Conservation (phyloP, 345 rosid genomes). For the Aquilaria yunnanensis region DNA sequence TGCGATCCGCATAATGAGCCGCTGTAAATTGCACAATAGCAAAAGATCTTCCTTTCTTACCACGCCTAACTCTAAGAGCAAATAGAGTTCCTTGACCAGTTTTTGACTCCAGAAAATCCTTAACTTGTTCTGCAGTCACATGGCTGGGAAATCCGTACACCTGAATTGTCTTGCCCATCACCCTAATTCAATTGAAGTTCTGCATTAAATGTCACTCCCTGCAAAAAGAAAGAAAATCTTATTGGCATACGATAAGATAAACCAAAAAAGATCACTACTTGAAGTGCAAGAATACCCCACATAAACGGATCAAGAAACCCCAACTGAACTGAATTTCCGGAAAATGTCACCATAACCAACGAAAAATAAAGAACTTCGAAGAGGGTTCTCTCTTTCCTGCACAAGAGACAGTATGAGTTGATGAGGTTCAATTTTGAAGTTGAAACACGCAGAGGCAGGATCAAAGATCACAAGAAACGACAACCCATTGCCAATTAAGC, state of each 20-base stretch:
- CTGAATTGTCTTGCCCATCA: slow-evolving; percentile 47
- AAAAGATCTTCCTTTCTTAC: slow-evolving; percentile 27
- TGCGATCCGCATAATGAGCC: slow-evolving; percentile 19
- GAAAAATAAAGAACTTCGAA: too few relatives aligned
- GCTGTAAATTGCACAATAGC: slow-evolving; percentile 63
- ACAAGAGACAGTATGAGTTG: too few relatives aligned
- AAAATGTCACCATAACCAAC: not conserved
- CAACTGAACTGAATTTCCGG: not conserved
- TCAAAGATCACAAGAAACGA: too few relatives aligned
- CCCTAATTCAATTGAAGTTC: not conserved
- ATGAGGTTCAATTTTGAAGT: too few relatives aligned
- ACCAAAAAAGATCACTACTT: not conserved
- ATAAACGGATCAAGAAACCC: not conserved
- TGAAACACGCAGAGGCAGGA: too few relatives aligned
- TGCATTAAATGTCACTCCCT: too few relatives aligned
- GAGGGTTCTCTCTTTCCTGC: too few relatives aligned
- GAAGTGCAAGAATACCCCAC: not conserved
- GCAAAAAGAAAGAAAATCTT: too few relatives aligned
- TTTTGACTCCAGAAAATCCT: slow-evolving; percentile 27
- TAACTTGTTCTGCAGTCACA: slow-evolving; percentile 25
- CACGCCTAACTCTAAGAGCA: slow-evolving; percentile 26
- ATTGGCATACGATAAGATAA: too few relatives aligned
- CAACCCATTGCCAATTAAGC: too few relatives aligned
- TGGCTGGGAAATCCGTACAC: slow-evolving; percentile 33
- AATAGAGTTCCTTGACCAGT: slow-evolving; percentile 30